These are phyloP conservation scores for Paecilomyces variotii DNA, from an alignment of 2,329 filamentous ascomycete species.

Conservation along the genomic window DNA sequence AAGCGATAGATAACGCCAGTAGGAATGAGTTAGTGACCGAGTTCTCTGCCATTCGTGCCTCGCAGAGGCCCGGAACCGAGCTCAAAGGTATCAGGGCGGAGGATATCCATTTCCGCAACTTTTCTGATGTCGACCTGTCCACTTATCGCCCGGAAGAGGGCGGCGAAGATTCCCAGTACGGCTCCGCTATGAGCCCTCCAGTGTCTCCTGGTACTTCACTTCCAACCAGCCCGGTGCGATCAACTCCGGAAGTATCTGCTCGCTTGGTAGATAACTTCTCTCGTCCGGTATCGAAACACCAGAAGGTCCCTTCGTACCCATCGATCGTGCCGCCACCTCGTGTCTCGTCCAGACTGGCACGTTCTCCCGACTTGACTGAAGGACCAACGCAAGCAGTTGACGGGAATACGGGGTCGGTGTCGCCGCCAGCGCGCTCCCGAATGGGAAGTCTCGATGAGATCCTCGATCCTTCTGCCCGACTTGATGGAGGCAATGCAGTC, in stretches of 20 bases:
- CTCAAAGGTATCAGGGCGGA: conserved; percentile 48
- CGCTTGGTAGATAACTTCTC: conserved; percentile 48
- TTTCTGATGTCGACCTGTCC: conserved; percentile 23
- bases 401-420: conserved; percentile 28
- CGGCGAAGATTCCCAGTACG: not conserved
- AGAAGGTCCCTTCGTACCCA: conserved; percentile 29
- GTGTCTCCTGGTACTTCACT: conserved; percentile 19
- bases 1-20: conserved; percentile 43
- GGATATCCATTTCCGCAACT: conserved; percentile 34
- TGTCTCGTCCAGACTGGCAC: conserved; percentile 25
- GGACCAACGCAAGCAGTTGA: conserved; percentile 33
- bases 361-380: conserved; percentile 21
- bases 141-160: not conserved
- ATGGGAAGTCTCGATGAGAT: conserved; percentile 19
- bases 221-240: conserved; percentile 16
- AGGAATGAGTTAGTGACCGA: conserved; percentile 46
- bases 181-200: conserved; percentile 21
- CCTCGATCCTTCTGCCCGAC: conserved; percentile 19
- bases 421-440: conserved; percentile 22
- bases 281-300: conserved; percentile 39
- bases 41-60: conserved; percentile 46
- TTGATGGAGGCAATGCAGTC: conserved; percentile 20
- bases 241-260: conserved; percentile 17
- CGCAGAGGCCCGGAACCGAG: conserved; percentile 41
- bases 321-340: conserved; percentile 34